Conservation (phyloP, 2,329 filamentous ascomycete genomes). For the Aspergillus latus region DNA sequence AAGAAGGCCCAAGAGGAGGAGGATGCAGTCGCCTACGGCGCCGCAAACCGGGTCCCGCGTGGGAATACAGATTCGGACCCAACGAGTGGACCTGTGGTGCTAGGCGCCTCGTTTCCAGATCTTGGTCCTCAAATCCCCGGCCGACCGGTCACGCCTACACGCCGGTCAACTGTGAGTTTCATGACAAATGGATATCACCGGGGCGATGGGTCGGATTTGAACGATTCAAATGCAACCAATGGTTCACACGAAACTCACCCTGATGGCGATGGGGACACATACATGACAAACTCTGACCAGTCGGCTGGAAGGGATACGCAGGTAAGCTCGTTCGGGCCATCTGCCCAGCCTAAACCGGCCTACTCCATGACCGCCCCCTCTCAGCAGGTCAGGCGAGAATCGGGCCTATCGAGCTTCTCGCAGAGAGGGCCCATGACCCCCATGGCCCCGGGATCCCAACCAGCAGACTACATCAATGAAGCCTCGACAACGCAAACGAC, state of each 20-base stretch:
- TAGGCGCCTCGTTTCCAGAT: constrained; percentile 66
- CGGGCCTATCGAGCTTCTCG: constrained; percentile 48
- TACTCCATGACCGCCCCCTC: constrained; percentile 49
- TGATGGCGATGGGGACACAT: constrained; percentile 56
- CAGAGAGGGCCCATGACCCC: constrained; percentile 57
- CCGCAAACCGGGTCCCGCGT: constrained; percentile 54
- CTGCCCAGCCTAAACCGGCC: constrained; percentile 49
- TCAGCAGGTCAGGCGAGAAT: constrained; percentile 46
- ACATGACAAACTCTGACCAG: constrained; percentile 58
- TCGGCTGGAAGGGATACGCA: constrained; percentile 45
- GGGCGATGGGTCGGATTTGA: constrained; percentile 41
- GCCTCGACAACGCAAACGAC: constrained; percentile 86
- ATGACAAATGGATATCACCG: constrained; percentile 60
- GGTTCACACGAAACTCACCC: constrained; percentile 47
- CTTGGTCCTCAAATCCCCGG: constrained; percentile 48
- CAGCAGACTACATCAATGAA: constrained; percentile 71
- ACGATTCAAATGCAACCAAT: constrained; percentile 52
- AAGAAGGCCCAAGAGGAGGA: constrained; percentile 41
- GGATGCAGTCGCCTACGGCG: constrained; percentile 44
- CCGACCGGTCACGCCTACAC: constrained; percentile 57
- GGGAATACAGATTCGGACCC: constrained; percentile 53
- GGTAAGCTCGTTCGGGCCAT: constrained; percentile 51
- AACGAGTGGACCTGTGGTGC: constrained; percentile 53
- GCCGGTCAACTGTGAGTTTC: constrained; percentile 47
- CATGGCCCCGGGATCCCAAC: constrained; percentile 58